A percentile compares a stretch with the other conserved stretches of the same genome.
These are phyloP conservation scores for Basidioascus undulatus DNA, from an alignment of 768 basidiomycete genomes.

Conservation along the genomic window DNA sequence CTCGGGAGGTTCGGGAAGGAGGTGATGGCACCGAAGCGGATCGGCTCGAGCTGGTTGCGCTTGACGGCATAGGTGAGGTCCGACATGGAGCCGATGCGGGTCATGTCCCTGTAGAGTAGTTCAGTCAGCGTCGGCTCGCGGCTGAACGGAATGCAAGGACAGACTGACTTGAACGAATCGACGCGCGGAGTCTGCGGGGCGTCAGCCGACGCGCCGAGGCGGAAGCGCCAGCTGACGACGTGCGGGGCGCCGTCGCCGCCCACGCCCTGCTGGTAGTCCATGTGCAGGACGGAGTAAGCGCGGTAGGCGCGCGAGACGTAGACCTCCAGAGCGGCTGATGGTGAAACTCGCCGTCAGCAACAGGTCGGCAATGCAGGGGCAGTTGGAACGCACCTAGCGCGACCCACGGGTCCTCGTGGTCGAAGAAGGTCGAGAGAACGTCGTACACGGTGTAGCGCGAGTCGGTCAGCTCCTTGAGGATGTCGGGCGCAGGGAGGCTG, in stretches of 20 bases:
- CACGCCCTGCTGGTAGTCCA: slow-evolving; percentile 90
- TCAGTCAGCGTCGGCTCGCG: too few relatives aligned
- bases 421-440: slow-evolving; percentile 88
- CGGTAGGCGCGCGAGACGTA: slow-evolving; percentile 89
- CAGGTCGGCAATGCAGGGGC: not conserved
- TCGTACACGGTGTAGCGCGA: slow-evolving; percentile 93
- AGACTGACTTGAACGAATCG: too few relatives aligned
- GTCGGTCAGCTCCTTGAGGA: slow-evolving; percentile 79
- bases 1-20: slow-evolving; percentile 49
- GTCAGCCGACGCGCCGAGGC: slow-evolving; percentile 46
- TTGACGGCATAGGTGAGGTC: slow-evolving; percentile 83
- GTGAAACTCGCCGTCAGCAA: not conserved
- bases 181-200: slow-evolving; percentile 69
- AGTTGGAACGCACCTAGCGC: slow-evolving; percentile 35
- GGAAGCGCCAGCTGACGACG: slow-evolving; percentile 84
- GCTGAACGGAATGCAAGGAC: too few relatives aligned
- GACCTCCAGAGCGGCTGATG: slow-evolving; percentile 70
- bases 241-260: slow-evolving; percentile 53
- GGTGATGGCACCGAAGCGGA: slow-evolving; percentile 73
- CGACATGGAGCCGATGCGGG: slow-evolving; percentile 75
- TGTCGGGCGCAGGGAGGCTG: slow-evolving; percentile 61
- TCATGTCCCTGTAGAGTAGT: slow-evolving; percentile 26
- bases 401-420: slow-evolving; percentile 58
- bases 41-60: slow-evolving; percentile 62
- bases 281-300: slow-evolving; percentile 67